Evolutionary conservation across 1,284 basidiomycete species (phyloP).

Genomic region (Trichosporon sp.): DNA sequence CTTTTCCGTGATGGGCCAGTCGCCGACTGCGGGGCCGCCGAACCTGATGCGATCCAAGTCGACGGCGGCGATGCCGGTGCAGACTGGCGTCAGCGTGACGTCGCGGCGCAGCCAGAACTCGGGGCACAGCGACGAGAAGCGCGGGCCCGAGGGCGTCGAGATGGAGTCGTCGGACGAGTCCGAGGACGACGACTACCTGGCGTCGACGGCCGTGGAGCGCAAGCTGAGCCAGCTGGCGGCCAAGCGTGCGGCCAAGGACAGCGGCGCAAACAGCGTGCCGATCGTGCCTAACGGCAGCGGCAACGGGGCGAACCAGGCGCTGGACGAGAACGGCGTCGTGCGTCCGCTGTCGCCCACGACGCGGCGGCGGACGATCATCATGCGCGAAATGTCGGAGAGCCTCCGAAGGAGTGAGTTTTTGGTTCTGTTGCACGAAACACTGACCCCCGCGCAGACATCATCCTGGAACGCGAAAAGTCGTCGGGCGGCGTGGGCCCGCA

Average conservation of each 20-base stretch:
- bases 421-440: background rate
- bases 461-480: slow-evolving; percentile 46
- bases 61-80: slow-evolving; percentile 43
- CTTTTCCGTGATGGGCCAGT: slow-evolving; percentile 25
- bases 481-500: slow-evolving; percentile 22
- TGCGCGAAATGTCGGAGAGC: slow-evolving; percentile 47
- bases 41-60: slow-evolving; percentile 40
- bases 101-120: slow-evolving; percentile 13
- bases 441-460: slow-evolving; percentile 29
- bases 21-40: slow-evolving; percentile 27
- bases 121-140: slow-evolving; percentile 10
- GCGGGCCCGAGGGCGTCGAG: slow-evolving; percentile 23
- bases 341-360: slow-evolving; percentile 40
- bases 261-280: background rate
- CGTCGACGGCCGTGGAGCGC: slow-evolving; percentile 33
- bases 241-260: slow-evolving; percentile 22
- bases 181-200: slow-evolving; percentile 38
- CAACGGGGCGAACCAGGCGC: slow-evolving; percentile 2
- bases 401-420: slow-evolving; percentile 38
- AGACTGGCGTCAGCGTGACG: slow-evolving; percentile 42
- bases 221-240: slow-evolving; percentile 37
- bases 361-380: slow-evolving; percentile 40
- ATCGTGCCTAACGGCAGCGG: background rate
- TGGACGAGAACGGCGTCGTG: slow-evolving; percentile 31
- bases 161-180: slow-evolving; percentile 37